These are phyloP conservation scores for Zanthoxylum bungeanum DNA, from an alignment of 345 rosid genomes.

Conservation along the genomic window DNA sequence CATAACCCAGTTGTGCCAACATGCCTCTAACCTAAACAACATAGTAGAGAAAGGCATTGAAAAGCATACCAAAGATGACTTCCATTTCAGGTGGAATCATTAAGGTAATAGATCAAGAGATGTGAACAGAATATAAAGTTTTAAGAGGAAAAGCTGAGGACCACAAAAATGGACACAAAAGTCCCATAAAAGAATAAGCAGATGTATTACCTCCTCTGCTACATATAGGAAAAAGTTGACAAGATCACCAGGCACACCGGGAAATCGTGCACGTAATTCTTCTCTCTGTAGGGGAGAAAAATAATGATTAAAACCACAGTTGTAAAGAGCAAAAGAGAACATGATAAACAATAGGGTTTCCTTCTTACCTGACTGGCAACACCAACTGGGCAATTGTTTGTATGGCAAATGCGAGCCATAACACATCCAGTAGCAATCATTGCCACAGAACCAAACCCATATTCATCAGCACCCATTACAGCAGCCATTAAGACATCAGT, in stretches of 20 bases:
- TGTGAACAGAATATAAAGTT: neutral
- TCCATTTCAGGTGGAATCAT: neutral
- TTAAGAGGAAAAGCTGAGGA: neutral
- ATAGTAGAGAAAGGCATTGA: constrained; percentile 9
- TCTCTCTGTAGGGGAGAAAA: constrained; percentile 52
- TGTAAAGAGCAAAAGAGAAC: constrained; percentile 11
- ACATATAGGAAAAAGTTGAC: constrained; percentile 91
- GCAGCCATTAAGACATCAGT: constrained; percentile 97
- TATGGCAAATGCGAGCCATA: constrained; percentile 99
- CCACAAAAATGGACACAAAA: constrained; percentile 5
- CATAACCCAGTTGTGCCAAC: constrained; percentile 87
- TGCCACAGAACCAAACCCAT: constrained; percentile 97
- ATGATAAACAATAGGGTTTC: constrained; percentile 9
- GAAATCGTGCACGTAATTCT: constrained; percentile 97
- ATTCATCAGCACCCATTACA: constrained; percentile 96
- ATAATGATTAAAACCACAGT: neutral
- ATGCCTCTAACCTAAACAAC: constrained; percentile 82
- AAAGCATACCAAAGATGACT: neutral
- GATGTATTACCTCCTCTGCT: constrained; percentile 87
- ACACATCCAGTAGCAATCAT: constrained; percentile 99
- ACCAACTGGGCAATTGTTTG: constrained; percentile 99
- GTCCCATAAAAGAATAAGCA: constrained; percentile 4
- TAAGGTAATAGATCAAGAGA: neutral
- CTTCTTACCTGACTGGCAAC: constrained; percentile 90
- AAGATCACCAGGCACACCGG: constrained; percentile 99